Conservation (phyloP, 108 stramenopile species). For the Conticribra weissflogii region DNA sequence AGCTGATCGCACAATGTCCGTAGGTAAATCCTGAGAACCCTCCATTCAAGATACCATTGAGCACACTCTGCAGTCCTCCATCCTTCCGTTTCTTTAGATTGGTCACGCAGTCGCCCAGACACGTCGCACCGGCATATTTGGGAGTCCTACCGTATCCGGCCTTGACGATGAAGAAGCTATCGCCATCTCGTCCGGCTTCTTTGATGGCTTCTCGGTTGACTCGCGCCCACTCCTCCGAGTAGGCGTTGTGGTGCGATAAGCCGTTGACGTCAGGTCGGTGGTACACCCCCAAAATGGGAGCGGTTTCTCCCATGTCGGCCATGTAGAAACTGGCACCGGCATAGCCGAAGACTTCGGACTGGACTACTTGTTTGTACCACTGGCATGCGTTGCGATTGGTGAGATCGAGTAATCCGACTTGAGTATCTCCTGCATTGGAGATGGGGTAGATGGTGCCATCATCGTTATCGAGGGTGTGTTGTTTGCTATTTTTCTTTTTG, state of each 20-base stretch:
- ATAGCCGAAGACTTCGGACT: conserved; percentile 28
- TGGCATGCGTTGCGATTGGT: conserved; percentile 38
- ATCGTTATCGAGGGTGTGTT: neutral
- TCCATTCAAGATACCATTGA: conserved; percentile 51
- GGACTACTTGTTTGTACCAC: conserved; percentile 48
- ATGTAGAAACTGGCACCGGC: conserved; percentile 56
- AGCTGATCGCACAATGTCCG: conserved; percentile 53
- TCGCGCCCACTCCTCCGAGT: conserved; percentile 52
- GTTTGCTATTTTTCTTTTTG: conserved; percentile 7
- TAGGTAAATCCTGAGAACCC: conserved; percentile 53
- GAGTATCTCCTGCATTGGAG: conserved; percentile 6
- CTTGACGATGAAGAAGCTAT: conserved; percentile 48
- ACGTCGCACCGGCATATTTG: conserved; percentile 33
- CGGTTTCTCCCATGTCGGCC: conserved; percentile 49
- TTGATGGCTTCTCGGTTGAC: conserved; percentile 50
- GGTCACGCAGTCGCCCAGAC: conserved; percentile 41
- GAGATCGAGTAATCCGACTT: conserved; percentile 36
- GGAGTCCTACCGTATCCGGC: conserved; percentile 45
- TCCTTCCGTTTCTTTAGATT: conserved; percentile 38
- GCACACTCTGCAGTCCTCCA: conserved; percentile 29
- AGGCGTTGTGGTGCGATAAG: conserved; percentile 39
- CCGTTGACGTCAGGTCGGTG: conserved; percentile 18
- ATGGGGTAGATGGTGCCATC: conserved; percentile 12
- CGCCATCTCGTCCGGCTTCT: conserved; percentile 52
- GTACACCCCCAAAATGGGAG: conserved; percentile 43